A percentile compares a stretch with the other conserved stretches of the same genome.
These are phyloP conservation scores for Eucalyptus shirleyi DNA, from an alignment of 345 rosid genomes.

Conservation along the genomic window DNA sequence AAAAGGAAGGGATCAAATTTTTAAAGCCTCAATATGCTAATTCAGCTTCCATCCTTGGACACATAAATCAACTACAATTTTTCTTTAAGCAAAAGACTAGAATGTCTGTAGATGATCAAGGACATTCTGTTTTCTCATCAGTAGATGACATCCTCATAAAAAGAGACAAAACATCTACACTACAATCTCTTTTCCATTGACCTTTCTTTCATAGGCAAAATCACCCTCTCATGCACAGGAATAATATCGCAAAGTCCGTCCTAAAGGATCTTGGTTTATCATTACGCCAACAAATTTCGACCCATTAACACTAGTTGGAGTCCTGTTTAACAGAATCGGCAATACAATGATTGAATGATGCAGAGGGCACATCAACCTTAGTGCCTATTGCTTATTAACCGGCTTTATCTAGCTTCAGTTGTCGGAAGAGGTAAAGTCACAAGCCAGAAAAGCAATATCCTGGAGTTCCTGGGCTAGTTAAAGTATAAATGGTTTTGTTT, in stretches of 20 bases:
- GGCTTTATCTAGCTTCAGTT: neutral
- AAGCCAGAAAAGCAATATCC: neutral
- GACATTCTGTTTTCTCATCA: neutral
- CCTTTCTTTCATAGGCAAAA: neutral
- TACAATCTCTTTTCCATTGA: neutral
- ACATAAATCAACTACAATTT: neutral
- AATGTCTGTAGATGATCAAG: neutral
- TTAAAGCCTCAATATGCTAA: neutral
- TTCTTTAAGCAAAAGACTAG: neutral
- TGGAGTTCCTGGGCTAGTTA: neutral
- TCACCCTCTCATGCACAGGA: neutral
- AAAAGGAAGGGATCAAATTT: neutral
- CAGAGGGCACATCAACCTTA: neutral
- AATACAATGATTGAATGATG: neutral
- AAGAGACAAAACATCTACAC: neutral
- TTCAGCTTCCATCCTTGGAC: neutral
- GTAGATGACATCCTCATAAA: neutral
- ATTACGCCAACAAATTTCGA: neutral
- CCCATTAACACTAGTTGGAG: neutral
- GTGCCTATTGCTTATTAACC: neutral
- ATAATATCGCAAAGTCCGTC: neutral
- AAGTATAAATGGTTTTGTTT: neutral
- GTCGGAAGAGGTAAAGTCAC: neutral
- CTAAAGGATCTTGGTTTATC: neutral
- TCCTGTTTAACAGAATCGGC: neutral